Conservation (phyloP, 2,329 filamentous ascomycete genomes). For the Colletotrichum noveboracense region DNA sequence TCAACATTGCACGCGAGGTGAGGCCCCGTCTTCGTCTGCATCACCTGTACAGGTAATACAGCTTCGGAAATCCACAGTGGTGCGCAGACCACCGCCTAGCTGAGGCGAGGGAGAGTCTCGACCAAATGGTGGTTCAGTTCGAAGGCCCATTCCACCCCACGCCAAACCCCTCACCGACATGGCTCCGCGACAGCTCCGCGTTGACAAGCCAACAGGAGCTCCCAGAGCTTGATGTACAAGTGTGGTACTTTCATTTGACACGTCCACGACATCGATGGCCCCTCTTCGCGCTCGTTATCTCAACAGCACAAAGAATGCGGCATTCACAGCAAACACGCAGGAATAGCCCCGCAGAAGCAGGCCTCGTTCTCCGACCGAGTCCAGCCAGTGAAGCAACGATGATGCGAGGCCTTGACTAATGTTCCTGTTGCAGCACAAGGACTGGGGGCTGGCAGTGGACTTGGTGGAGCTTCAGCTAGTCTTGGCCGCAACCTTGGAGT, state of each 20-base stretch:
- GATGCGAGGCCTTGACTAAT: constrained; percentile 19
- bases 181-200: constrained; percentile 1
- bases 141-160: neutral
- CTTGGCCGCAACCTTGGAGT: constrained; percentile 5
- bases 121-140: neutral
- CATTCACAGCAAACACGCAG: neutral
- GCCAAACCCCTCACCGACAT: constrained; percentile 1
- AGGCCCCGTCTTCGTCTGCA: neutral
- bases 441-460: neutral
- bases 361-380: neutral
- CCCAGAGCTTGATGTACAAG: neutral
- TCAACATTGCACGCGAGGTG: neutral
- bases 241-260: neutral
- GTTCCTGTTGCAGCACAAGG: neutral
- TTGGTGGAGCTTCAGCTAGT: neutral
- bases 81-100: neutral
- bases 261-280: neutral
- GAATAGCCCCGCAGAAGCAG: neutral
- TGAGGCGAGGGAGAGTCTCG: neutral
- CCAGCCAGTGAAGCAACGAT: neutral
- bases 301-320: neutral
- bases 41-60: neutral
- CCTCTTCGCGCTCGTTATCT: neutral
- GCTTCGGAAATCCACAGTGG: neutral
- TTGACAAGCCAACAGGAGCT: neutral